Base-by-base conservation (phyloP, 2,329 filamentous ascomycete species). In the Ceratocystis albifundus region DNA sequence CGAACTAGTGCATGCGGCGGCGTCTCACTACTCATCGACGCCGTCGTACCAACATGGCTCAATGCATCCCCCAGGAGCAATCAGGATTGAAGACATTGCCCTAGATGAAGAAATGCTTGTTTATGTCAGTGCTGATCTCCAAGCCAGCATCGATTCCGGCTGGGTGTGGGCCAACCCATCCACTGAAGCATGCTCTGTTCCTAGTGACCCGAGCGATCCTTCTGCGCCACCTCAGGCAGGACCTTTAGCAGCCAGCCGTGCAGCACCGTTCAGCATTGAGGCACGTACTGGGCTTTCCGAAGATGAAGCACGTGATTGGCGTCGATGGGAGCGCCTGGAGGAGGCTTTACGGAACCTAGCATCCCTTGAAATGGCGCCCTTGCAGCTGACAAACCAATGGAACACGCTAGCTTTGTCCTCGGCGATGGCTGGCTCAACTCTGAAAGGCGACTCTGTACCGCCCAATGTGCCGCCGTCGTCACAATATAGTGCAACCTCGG, bases 71-170 rank as follows among this genome's bases (percentile, higher is more conserved):
- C 55, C 25, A 17, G 55, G 25, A 32, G 25, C 55, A n/a, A 59
- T 59, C 55, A 59, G 55, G 8, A 76, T 76, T 64, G 77, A 79
- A 2, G 72, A 73, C 0, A 71, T 81, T 20, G 62, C 78, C 59
- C 79, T 80, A 2, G 92, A 99, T 71, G 92, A 97, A 73, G 93
- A 96, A 73, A 82, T 97, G 70, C 77, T 97, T 32, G 89, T 87
- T 0, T 96, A 96, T 71, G 85, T 89, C 0, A 93, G 89, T 36
- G 89, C 87, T 0, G 94, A 97, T 75, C 80, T 95, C 71, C 93
- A 97, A 75, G 88, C 87, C 0, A 68, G 64, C n/a, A 68, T 68
- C 12, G 67, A 68, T 64, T 84, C 84, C 45, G 86, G 87, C 12
- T 97, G 93, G 93, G 83, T 92, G 3, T 96, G 92, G 93, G 65